Evolutionary conservation across 2,329 filamentous ascomycete species (phyloP), one percentile per base, ranked within the genome.

Genomic region (Diaporthe ilicicola): DNA sequence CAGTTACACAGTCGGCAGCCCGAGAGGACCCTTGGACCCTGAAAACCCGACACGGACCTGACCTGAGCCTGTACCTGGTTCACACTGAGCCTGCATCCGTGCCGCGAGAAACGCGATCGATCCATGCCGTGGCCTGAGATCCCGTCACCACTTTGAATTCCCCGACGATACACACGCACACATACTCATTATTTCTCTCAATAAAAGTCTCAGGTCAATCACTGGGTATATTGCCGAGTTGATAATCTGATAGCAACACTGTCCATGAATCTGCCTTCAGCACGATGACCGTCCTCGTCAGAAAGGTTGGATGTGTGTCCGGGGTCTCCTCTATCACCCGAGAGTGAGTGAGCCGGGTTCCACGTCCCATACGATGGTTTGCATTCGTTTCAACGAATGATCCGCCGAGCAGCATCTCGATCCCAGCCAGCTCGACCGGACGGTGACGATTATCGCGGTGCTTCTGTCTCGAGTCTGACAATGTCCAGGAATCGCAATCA

Each of bases 21-120:
- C 54, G 34, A 56, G 54, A 37, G 27, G 29, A 48, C 42, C 59
- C 59, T 64, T 64, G 42, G 59, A 64, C 59, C 59, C 59, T 64
- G 42, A 19, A 48, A 13, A 24, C 8, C 3, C 42, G 19, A 17
- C 59, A 12, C 7, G 39, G n/a, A 24, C 44, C n/a, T 19, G 55
- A 37, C 37, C 55, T 19, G 59, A 24, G 29, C 44, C n/a, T 62
- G 42, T 27, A 46, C 34, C 56, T 48, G 56, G 29, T 1, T 29
- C 13, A 29, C n/a, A 2, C 17, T 9, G 55, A 32, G 4, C 55
- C 55, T 61, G 24, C 7, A 19, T 15, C 9, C 3, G 4, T 8
- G 15, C 8, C 24, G 3, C 29, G 39, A 15, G 24, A 12, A 19
- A 64, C n/a, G 24, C 7, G 15, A 24, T 50, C 44, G 44, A 64